phyloP scores from a whole-genome alignment of 148 eudicot genomes.

The Camellia granthamiana region DNA sequence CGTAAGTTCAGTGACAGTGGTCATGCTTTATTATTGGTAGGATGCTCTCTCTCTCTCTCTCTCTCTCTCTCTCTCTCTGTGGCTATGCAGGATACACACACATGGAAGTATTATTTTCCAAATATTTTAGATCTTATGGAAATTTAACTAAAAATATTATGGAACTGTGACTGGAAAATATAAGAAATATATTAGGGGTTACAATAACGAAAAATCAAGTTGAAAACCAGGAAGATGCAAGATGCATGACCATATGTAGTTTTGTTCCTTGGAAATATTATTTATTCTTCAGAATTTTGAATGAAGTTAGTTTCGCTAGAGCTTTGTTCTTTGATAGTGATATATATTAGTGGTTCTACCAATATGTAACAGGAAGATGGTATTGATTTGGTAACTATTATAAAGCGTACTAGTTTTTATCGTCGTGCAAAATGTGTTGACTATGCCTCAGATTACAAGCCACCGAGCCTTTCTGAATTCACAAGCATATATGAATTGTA shows the following conservation, averaged over 20 bases:
- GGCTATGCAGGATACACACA: too few species aligned
- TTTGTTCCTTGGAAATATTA: too few species aligned
- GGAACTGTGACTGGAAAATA: too few species aligned
- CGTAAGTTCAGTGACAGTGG: constrained; percentile 61
- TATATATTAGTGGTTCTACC: not conserved
- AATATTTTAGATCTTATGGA: too few species aligned
- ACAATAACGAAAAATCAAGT: too few species aligned
- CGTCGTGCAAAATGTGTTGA: constrained; percentile 51
- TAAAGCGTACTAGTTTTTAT: constrained; percentile 53
- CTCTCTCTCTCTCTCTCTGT: too few species aligned
- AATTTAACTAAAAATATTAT: too few species aligned
- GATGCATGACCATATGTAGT: too few species aligned
- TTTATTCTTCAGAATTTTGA: not conserved
- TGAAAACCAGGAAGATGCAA: too few species aligned
- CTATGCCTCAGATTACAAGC: constrained; percentile 57
- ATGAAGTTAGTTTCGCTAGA: not conserved
- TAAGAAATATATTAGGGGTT: too few species aligned
- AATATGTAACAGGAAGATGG: constrained; percentile 55
- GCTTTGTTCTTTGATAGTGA: not conserved
- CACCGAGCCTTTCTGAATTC: constrained; percentile 57
- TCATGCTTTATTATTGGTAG: constrained; percentile 78
- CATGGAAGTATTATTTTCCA: too few species aligned
- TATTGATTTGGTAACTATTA: constrained; percentile 44
- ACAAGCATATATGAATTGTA: constrained; percentile 26
- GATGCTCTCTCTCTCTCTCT: constrained; percentile 16